Conservation (phyloP, 2,329 filamentous ascomycete genomes). For the Penicillium sp. region DNA sequence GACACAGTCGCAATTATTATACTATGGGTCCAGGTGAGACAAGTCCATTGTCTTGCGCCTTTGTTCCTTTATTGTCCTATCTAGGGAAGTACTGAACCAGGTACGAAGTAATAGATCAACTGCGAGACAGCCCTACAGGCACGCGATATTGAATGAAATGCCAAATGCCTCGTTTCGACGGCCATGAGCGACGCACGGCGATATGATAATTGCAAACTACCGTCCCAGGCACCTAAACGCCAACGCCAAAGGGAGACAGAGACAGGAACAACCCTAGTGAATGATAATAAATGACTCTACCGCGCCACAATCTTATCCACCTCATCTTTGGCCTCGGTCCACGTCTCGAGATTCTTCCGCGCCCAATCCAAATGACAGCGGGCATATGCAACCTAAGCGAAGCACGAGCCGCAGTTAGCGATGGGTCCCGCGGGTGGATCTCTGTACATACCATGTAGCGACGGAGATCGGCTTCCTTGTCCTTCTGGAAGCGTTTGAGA, state of each 20-base stretch:
- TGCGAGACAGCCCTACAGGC: not conserved
- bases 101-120: not conserved
- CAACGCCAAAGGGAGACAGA: not conserved
- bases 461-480: slow-evolving; percentile 91
- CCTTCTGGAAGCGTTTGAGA: slow-evolving; percentile 82
- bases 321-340: slow-evolving; percentile 84
- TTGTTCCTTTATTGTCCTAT: not conserved
- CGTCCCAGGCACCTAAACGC: not conserved
- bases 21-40: too few species aligned
- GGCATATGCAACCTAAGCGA: slow-evolving; percentile 73
- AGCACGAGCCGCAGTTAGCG: slow-evolving; percentile 7
- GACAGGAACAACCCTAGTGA: not conserved
- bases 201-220: not conserved
- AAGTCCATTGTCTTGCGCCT: not conserved
- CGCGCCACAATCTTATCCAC: slow-evolving; percentile 71
- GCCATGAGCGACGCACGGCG: not conserved
- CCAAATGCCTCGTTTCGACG: not conserved
- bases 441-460: slow-evolving; percentile 73
- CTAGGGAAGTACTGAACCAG: not conserved
- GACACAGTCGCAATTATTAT: too few species aligned
- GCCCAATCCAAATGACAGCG: slow-evolving; percentile 94
- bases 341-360: slow-evolving; percentile 81
- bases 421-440: not conserved
- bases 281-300: slow-evolving; percentile 25
- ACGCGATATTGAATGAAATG: not conserved